A percentile compares a stretch with the other conserved stretches of the same genome.
These are phyloP conservation scores for Lactifluus hygrophoroides DNA, from an alignment of 768 basidiomycete genomes.

Conservation along the genomic window DNA sequence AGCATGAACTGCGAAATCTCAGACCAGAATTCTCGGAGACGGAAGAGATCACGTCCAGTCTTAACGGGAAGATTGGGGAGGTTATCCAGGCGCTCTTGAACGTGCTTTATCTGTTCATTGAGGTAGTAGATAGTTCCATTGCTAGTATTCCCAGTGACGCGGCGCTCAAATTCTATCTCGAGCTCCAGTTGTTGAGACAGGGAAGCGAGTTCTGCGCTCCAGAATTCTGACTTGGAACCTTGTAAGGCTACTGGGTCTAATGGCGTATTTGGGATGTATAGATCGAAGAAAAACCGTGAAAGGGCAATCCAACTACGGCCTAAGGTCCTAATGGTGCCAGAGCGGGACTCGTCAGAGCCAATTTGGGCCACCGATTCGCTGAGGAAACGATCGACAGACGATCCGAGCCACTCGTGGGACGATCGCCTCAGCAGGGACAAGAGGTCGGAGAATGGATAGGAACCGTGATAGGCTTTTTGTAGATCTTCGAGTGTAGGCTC, in stretches of 20 bases:
- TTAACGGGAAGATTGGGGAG: constrained; percentile 26
- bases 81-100: constrained; percentile 25
- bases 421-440: constrained; percentile 7
- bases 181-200: constrained; percentile 44
- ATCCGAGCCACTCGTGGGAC: constrained; percentile 3
- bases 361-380: background rate
- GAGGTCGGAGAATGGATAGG: background rate
- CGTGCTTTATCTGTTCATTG: constrained; percentile 26
- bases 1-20: constrained; percentile 69
- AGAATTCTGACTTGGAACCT: constrained; percentile 37
- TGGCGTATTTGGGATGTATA: constrained; percentile 77
- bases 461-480: background rate
- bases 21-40: constrained; percentile 58
- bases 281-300: constrained; percentile 49
- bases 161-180: constrained; percentile 45
- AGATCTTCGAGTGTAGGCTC: constrained; percentile 6
- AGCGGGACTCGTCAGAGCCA: background rate
- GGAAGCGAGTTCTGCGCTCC: constrained; percentile 32
- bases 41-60: constrained; percentile 35
- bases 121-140: constrained; percentile 47
- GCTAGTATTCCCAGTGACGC: constrained; percentile 45
- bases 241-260: constrained; percentile 77
- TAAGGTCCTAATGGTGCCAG: constrained; percentile 19
- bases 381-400: constrained; percentile 4
- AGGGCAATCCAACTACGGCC: constrained; percentile 54